Evolutionary conservation across 2,329 filamentous ascomycete species (phyloP).

Genomic region (Pseudogymnoascus sp.): DNA sequence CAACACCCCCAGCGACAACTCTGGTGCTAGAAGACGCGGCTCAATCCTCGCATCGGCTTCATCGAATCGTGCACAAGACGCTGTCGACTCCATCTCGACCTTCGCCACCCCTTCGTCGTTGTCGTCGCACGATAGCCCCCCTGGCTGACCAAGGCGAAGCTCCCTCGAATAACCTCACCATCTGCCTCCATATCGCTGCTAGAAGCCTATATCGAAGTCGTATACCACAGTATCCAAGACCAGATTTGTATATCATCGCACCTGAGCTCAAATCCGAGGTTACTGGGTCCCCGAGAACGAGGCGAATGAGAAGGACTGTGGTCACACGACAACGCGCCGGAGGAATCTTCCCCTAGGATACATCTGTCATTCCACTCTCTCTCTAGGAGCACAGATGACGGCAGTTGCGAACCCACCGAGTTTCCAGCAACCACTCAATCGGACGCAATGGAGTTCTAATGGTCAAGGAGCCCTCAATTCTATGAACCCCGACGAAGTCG

Average conservation of each 20-base stretch:
- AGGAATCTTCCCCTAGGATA: slow-evolving; percentile 4
- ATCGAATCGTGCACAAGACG: neutral
- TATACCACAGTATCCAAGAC: neutral
- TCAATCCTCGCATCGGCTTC: neutral
- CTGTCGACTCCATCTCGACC: neutral
- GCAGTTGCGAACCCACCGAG: slow-evolving; percentile 58
- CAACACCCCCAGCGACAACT: neutral
- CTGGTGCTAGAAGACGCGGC: neutral
- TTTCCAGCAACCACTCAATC: slow-evolving; percentile 51
- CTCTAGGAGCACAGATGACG: slow-evolving; percentile 44
- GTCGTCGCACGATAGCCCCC: neutral
- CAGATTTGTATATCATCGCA: neutral
- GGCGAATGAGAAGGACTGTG: slow-evolving; percentile 2
- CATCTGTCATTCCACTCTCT: slow-evolving; percentile 5
- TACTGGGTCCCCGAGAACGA: neutral
- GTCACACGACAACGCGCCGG: slow-evolving; percentile 7
- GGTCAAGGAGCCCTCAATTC: slow-evolving; percentile 55
- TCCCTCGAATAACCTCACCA: neutral
- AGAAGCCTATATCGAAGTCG: neutral
- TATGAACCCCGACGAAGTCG: slow-evolving; percentile 76
- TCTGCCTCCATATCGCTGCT: neutral
- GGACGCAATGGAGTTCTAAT: slow-evolving; percentile 59
- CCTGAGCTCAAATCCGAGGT: neutral
- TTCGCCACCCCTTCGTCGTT: neutral
- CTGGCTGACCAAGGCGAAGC: neutral